Conservation (phyloP, 2,329 filamentous ascomycete species). For the Cladosporium austrohemisphaericum region DNA sequence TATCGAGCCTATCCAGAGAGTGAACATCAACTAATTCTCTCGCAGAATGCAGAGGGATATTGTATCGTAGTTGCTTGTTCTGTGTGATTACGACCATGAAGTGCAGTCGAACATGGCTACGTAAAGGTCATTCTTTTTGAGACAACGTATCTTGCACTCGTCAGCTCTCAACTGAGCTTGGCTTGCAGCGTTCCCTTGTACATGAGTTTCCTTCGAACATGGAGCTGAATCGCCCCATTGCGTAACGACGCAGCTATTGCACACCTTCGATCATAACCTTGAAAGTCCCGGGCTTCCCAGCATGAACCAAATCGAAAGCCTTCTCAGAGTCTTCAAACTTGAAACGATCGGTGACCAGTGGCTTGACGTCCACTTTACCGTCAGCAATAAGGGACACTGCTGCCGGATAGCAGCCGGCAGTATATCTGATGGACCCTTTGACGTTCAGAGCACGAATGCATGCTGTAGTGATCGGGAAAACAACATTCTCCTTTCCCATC, state of each 20-base stretch:
- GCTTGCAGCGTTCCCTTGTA: too few species aligned
- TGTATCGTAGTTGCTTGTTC: too few species aligned
- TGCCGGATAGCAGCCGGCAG: conserved; percentile 68
- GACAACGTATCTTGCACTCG: too few species aligned
- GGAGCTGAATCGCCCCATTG: not conserved
- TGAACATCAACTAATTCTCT: too few species aligned
- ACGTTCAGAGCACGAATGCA: conserved; percentile 82
- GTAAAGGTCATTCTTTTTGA: too few species aligned
- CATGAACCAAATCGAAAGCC: conserved; percentile 79
- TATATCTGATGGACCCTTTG: conserved; percentile 60
- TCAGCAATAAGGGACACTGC: conserved; percentile 71
- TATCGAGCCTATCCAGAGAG: too few species aligned
- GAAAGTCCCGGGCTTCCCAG: conserved; percentile 36
- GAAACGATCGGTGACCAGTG: conserved; percentile 71
- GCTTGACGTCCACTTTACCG: conserved; percentile 69
- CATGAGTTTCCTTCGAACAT: too few species aligned
- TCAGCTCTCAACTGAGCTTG: too few species aligned
- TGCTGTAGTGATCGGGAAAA: conserved; percentile 82
- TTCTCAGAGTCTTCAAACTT: conserved; percentile 75
- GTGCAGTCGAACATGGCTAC: too few species aligned
- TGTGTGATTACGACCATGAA: too few species aligned
- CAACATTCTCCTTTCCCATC: conserved; percentile 82
- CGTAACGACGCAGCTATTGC: conserved; percentile 15
- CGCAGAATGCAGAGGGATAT: too few species aligned
- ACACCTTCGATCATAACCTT: conserved; percentile 46